Base-by-base conservation (phyloP, 1,284 basidiomycete species). In the Cryptococcus depauperatus region DNA sequence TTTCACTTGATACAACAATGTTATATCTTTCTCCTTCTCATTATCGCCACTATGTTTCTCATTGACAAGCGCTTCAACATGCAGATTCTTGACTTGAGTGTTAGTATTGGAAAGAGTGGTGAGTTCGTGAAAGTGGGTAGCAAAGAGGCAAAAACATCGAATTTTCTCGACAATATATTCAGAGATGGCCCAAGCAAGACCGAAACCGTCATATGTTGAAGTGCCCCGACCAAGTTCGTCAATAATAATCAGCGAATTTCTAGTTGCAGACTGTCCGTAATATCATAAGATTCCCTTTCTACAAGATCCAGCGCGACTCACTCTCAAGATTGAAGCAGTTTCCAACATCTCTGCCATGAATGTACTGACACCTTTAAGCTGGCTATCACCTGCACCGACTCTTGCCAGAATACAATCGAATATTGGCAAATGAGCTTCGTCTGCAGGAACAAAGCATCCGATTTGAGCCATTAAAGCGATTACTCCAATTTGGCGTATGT, bases 321-420 rank as follows among this genome's bases (percentile, higher is more conserved):
- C 87, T 61, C 85, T 80, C 37, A 98, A 77, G 59, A 99, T 98
- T 0, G 89, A 91, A 0, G 95, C 92, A 0, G 92, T 98, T 69
- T 73, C 71, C n/a, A 71, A 55, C 95, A 98, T 99, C 73, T 99
- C 95, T 3, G 92, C 91, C 93, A 98, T 98, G 67, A 98, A 99
- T 0, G 95, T 99, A 25, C 89, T 95, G 3, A 98, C 88, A 14
- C 93, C 95, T 69, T 97, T 97, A 35, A 97, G 74, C 68, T 97
- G 92, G 67, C 86, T 92, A 66, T 98, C 95, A 1, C 95, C 95
- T 0, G 95, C 95, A 6, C 95, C 95, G 1, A 99, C 93, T 56
- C 95, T 79, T 46, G 93, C 95, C 4, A 98, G 74, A 41, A 99
- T 85, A 13, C 90, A 96, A 71, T 99, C 95, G 56, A 97, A 98